Evolutionary conservation across 495 filamentous ascomycete species (phyloP).

Genomic region (Coniosporium apollinis): DNA sequence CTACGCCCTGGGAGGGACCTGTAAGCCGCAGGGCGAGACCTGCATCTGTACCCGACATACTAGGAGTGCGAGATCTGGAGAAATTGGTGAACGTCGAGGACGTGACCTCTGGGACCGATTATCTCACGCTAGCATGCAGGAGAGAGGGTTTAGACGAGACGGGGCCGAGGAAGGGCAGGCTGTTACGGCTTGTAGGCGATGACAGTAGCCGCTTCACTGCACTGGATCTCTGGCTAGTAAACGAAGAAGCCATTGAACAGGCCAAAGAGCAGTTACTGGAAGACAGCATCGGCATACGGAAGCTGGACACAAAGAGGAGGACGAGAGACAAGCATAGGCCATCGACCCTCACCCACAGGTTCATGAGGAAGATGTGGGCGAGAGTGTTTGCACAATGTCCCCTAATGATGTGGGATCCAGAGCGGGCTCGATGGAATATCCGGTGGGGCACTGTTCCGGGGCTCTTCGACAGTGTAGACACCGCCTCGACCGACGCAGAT

Average conservation of each 20-base stretch:
- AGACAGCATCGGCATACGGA: no score
- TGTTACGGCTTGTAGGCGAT: neutral
- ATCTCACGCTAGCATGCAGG: neutral
- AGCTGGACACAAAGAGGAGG: conserved; percentile 23
- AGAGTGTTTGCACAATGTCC: conserved; percentile 28
- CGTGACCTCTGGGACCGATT: conserved; percentile 4
- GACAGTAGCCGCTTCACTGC: neutral
- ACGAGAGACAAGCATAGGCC: conserved; percentile 25
- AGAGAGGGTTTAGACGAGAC: neutral
- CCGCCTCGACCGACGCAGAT: no score
- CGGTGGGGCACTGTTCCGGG: conserved; percentile 11
- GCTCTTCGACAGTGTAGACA: no score
- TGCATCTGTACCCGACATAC: neutral
- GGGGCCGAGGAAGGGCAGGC: neutral
- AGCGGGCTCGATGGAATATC: conserved; percentile 10
- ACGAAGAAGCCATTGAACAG: no score
- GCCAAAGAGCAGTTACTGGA: no score
- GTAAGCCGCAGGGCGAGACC: conserved; percentile 22
- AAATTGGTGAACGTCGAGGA: neutral
- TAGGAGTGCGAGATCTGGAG: neutral
- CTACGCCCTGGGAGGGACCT: conserved; percentile 25
- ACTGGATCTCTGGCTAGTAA: conserved; percentile 5
- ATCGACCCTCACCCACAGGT: conserved; percentile 21
- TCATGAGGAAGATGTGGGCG: conserved; percentile 31
- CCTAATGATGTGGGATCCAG: conserved; percentile 15